Base-by-base conservation (phyloP, 345 rosid species). In the Aegle marmelos region DNA sequence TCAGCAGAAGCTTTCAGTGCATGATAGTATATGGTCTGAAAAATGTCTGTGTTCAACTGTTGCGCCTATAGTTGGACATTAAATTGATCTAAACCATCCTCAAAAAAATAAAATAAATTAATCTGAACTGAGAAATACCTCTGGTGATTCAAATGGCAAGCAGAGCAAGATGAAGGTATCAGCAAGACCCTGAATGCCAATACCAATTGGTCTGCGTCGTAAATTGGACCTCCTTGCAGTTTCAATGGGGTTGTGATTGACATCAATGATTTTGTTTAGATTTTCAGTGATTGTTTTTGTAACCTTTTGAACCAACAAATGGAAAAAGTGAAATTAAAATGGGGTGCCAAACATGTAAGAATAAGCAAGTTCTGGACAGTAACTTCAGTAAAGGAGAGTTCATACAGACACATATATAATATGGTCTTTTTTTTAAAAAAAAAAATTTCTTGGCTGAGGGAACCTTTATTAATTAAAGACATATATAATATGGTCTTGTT, bases 141-240 rank as follows among this genome's bases (percentile, higher is more conserved):
- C 94, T 4, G 80, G 87, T 0, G 96, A 92, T 82, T 92, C 98
- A 85, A 92, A 92, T 41, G 93, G 86, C 96, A 91, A 89, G 68
- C 96, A 96, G 30, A 92, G 94, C 62, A 91, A 89, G 72, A 94
- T 91, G 80, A 94, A 92, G 8, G 94, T 83, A 77, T 94, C 94
- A 25, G 97, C 98, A 80, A 94, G 97, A 78, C 98, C 97, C 82
- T 94, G 94, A 33, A 92, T 92, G 50, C 97, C 98, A 77, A 94
- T 92, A 54, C 98, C 97, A 70, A 94, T 88, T 3, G 98, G 98
- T 56, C 96, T 94, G 31, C 92, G 97, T 64, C 88, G 84, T 54
- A 87, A 59, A 81, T 92, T 94, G 59, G 98, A 94, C 70, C 84
- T 88, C 79, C 56, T 89, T 71, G 96, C 93, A 68, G 91, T 92